Evolutionary conservation across 306 rosid genomes (phyloP), one percentile per base, ranked within the genome.

Genomic region (Quercus agrifolia): DNA sequence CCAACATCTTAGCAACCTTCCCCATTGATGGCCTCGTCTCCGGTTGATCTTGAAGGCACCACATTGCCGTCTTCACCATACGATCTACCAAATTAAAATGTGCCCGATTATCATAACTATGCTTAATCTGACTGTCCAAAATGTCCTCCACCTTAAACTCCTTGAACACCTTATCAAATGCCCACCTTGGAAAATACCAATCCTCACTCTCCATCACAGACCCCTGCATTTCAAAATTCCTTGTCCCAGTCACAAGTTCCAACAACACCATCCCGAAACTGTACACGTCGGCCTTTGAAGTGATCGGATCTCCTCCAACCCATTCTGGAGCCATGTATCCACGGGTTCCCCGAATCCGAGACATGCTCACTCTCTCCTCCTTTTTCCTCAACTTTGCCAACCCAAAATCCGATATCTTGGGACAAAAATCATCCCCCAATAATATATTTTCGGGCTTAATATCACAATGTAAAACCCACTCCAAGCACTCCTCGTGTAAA

Each of bases 271-370:
- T 91, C 6, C 97, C 99, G 23, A 91, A 95, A 13, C 97, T 92
- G 51, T 89, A 95, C 57, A 95, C 99, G 59, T 95, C 97, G 0
- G 98, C 99, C 18, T 95, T 92, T 0, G 98, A 83, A 0, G 97
- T 95, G 10, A 95, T 91, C 28, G 91, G 88, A 25, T 91, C 98
- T 18, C 79, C 52, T 8, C 89, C 91, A 21, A 90, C 84, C 92
- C 97, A 91, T 69, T 95, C 97, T 0, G 99, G 99, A 20, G 99
- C 99, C 97, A 95, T 91, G 75, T 95, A 95, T 23, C 97, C 99
- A 0, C 97, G 94, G 4, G 98, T 94, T 1, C 98, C 99, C 4
- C 97, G 83, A 59, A 93, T 87, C 68, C 89, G 82, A 0, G 99
- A 94, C 81, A 92, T 82, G 55, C 90, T 94, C 28, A 94, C 92